A percentile compares a stretch with the other conserved stretches of the same genome.
phyloP scores from a whole-genome alignment of 1,284 basidiomycete genomes.

The Taiwanofungus camphoratus region DNA sequence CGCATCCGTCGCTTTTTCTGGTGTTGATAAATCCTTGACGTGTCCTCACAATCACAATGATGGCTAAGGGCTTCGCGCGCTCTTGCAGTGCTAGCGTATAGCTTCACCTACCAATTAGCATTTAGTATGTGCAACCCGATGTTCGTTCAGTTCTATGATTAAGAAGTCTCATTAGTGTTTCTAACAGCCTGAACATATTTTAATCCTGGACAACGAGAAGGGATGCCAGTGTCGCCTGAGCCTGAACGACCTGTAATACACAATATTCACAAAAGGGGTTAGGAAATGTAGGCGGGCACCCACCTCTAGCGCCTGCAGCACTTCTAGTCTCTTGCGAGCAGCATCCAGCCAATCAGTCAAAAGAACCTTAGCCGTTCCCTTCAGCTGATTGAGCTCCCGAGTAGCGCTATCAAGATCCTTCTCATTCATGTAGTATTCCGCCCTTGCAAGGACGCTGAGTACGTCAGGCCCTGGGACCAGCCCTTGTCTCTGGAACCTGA shows the following conservation, averaged over 20 bases:
- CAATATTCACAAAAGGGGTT: background rate
- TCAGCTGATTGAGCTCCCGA: slow-evolving; percentile 88
- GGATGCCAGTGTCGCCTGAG: slow-evolving; percentile 73
- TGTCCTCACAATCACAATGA: too few relatives aligned
- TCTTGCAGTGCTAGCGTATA: too few relatives aligned
- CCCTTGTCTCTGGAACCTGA: slow-evolving; percentile 77
- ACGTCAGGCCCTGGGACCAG: slow-evolving; percentile 80
- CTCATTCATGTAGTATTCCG: slow-evolving; percentile 87
- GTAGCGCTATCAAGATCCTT: slow-evolving; percentile 92
- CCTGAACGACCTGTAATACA: slow-evolving; percentile 63
- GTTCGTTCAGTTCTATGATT: background rate
- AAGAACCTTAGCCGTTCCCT: slow-evolving; percentile 80
- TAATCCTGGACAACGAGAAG: slow-evolving; percentile 46
- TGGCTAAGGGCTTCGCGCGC: too few relatives aligned
- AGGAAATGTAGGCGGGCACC: slow-evolving; percentile 15
- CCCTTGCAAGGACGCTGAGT: slow-evolving; percentile 80
- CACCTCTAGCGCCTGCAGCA: slow-evolving; percentile 90
- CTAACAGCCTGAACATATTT: slow-evolving; percentile 20
- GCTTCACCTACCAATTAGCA: background rate
- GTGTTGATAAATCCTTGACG: too few relatives aligned
- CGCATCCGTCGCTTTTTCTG: too few relatives aligned
- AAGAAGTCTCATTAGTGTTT: slow-evolving; percentile 11
- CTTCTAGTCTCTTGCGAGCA: slow-evolving; percentile 84
- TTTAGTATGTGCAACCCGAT: background rate
- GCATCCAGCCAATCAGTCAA: slow-evolving; percentile 91